Evolutionary conservation across 352 stramenopile genomes (phyloP).

Genomic region (Phytopythium aichiense): DNA sequence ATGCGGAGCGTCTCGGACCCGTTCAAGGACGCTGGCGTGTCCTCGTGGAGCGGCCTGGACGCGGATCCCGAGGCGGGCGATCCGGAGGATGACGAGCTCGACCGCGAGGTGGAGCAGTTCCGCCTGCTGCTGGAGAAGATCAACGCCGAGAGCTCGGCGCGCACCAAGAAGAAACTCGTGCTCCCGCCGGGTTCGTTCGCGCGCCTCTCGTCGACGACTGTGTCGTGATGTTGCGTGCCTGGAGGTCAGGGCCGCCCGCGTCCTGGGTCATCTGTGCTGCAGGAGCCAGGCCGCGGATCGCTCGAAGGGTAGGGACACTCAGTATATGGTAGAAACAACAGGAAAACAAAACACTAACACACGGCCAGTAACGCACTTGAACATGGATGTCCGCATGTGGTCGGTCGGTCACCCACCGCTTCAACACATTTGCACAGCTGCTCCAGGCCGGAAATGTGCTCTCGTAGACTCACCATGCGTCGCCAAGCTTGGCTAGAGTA

Average conservation of each 20-base stretch:
- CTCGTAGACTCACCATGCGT: no score
- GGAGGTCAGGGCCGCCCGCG: not conserved
- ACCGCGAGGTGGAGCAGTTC: slow-evolving; percentile 78
- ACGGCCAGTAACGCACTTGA: not conserved
- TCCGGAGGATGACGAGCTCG: slow-evolving; percentile 51
- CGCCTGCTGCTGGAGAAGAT: slow-evolving; percentile 68
- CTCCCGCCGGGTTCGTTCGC: slow-evolving; percentile 60
- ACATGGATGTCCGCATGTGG: not conserved
- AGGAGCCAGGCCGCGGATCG: not conserved
- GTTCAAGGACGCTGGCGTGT: not conserved
- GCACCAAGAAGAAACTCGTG: slow-evolving; percentile 66
- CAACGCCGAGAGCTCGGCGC: slow-evolving; percentile 45
- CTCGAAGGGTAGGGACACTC: not conserved
- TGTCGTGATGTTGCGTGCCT: slow-evolving; percentile 14
- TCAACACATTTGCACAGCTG: no score
- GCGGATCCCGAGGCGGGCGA: slow-evolving; percentile 20
- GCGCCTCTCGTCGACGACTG: slow-evolving; percentile 23
- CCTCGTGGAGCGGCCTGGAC: slow-evolving; percentile 3
- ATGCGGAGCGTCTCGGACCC: not conserved
- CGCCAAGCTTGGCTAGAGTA: no score
- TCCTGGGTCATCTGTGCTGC: not conserved
- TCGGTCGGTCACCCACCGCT: no score
- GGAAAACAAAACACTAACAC: slow-evolving; percentile 1
- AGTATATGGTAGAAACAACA: slow-evolving; percentile 1
- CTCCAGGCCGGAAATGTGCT: no score